Conservation (phyloP, 2,329 filamentous ascomycete species). For the Fusarium nodosum region DNA sequence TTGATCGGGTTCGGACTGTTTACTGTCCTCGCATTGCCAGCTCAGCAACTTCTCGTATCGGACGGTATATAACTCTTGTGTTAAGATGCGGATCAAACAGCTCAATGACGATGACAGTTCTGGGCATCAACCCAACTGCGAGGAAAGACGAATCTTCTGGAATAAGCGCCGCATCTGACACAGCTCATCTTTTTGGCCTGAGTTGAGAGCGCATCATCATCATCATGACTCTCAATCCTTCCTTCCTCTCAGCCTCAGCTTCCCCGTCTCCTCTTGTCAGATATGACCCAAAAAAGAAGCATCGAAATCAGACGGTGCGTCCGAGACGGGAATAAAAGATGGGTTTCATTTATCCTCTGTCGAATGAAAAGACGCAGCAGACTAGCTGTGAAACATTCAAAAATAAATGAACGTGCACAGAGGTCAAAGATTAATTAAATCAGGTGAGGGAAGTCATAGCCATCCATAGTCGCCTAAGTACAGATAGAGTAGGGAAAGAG, state of each 20-base stretch:
- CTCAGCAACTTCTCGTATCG: conserved; percentile 32
- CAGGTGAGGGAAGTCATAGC: conserved; percentile 20
- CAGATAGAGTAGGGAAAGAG: conserved; percentile 12
- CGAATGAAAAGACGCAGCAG: not conserved
- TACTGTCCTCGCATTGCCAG: conserved; percentile 36
- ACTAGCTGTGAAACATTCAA: conserved; percentile 27
- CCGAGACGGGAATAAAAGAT: conserved; percentile 25
- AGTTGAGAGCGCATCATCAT: conserved; percentile 28
- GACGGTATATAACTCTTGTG: conserved; percentile 36
- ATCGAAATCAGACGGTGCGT: conserved; percentile 33
- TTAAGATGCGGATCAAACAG: conserved; percentile 34
- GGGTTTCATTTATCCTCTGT: conserved; percentile 2
- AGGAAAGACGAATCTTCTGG: conserved; percentile 1
- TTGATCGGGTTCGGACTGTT: conserved; percentile 2
- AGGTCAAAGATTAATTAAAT: conserved; percentile 19
- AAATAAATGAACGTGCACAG: conserved; percentile 33
- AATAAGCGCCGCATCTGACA: conserved; percentile 9
- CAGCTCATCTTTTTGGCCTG: conserved; percentile 15
- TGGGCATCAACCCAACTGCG: conserved; percentile 2
- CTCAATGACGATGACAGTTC: conserved; percentile 23
- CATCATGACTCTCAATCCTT: conserved; percentile 1
- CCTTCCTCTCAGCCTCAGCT: not conserved
- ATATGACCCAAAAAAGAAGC: conserved; percentile 19
- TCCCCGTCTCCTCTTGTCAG: conserved; percentile 16
- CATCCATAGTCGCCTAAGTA: not conserved